Evolutionary conservation across 1,139 yeast genomes (phyloP).

Genomic region (Debaryomyces fabryi): DNA sequence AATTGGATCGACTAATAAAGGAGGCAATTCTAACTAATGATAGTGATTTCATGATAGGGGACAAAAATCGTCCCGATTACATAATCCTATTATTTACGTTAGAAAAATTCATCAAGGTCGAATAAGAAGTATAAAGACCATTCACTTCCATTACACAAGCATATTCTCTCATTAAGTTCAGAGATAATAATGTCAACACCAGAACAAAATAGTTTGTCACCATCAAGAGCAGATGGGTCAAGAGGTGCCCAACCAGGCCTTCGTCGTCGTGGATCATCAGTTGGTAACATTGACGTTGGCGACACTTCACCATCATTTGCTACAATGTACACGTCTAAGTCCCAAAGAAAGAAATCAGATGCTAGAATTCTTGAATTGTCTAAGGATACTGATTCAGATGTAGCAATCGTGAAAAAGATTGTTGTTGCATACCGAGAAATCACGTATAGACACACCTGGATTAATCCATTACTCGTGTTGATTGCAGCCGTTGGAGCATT

Average conservation of each 20-base stretch:
- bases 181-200: not conserved
- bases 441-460: slow-evolving; percentile 76
- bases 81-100: not conserved
- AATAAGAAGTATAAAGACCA: not conserved
- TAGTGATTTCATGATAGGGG: slow-evolving; percentile 2
- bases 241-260: slow-evolving; percentile 11
- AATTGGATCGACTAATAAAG: not conserved
- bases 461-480: slow-evolving; percentile 62
- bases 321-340: slow-evolving; percentile 46
- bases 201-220: not conserved
- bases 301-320: slow-evolving; percentile 56
- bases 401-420: slow-evolving; percentile 51
- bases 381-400: slow-evolving; percentile 33
- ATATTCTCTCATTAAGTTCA: not conserved
- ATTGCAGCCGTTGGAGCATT: slow-evolving; percentile 39
- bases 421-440: slow-evolving; percentile 62
- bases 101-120: not conserved
- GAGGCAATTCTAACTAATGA: not conserved
- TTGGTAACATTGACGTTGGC: slow-evolving; percentile 61
- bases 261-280: slow-evolving; percentile 55
- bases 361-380: slow-evolving; percentile 37
- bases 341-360: slow-evolving; percentile 35
- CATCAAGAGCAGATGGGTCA: not conserved
- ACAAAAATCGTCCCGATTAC: not conserved
- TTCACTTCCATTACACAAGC: not conserved